Evolutionary conservation across 768 basidiomycete species (phyloP).

Genomic region (Tulasnella sp.): DNA sequence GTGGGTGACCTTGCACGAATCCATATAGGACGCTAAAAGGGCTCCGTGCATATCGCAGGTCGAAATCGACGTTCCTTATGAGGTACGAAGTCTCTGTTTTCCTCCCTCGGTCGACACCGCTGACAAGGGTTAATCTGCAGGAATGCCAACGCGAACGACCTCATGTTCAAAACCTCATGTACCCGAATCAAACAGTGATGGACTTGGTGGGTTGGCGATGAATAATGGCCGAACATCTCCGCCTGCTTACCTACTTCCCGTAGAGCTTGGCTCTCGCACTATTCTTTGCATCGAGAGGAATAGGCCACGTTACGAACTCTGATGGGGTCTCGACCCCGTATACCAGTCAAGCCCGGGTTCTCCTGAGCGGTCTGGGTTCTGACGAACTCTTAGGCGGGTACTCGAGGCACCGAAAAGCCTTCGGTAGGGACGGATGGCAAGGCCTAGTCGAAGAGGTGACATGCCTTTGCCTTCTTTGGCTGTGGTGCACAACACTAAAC

Average conservation of each 20-base stretch:
- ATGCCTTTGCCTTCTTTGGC: neutral
- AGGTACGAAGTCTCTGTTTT: slow-evolving; percentile 43
- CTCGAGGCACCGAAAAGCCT: slow-evolving; percentile 78
- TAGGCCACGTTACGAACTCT: slow-evolving; percentile 51
- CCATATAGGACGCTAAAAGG: too few species aligned
- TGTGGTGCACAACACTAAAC: neutral
- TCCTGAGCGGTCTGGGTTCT: slow-evolving; percentile 88
- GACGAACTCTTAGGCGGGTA: slow-evolving; percentile 97
- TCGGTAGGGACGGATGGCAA: slow-evolving; percentile 62
- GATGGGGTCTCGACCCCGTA: slow-evolving; percentile 46
- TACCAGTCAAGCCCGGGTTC: slow-evolving; percentile 68
- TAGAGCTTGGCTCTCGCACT: slow-evolving; percentile 90
- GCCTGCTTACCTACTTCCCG: neutral
- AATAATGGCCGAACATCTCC: neutral
- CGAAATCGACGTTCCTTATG: slow-evolving; percentile 78
- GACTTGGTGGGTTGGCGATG: slow-evolving; percentile 65
- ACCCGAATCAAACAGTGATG: slow-evolving; percentile 78
- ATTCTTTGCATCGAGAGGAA: slow-evolving; percentile 85
- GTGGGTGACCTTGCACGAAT: slow-evolving; percentile 46
- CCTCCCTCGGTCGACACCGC: neutral
- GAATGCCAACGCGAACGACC: slow-evolving; percentile 59
- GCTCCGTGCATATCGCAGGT: too few species aligned
- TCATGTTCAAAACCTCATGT: slow-evolving; percentile 66
- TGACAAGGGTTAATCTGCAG: slow-evolving; percentile 37
- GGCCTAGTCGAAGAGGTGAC: slow-evolving; percentile 76